Evolutionary conservation across 2,329 filamentous ascomycete species (phyloP).

Genomic region (Exophiala alcalophila): DNA sequence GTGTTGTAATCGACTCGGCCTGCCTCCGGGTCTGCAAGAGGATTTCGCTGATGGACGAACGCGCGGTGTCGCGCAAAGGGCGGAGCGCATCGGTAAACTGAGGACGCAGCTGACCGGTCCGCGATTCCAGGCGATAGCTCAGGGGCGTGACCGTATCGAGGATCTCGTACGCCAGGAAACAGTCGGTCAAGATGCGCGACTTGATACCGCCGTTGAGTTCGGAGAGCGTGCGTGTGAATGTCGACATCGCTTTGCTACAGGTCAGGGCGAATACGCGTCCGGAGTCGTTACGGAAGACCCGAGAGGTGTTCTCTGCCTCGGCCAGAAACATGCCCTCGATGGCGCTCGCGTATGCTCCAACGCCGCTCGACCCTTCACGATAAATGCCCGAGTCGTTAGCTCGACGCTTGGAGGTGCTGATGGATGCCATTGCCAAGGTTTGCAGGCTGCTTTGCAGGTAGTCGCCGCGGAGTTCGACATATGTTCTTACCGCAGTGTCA

Average conservation of each 20-base stretch:
- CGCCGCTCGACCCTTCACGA: constrained; percentile 82
- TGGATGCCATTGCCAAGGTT: constrained; percentile 81
- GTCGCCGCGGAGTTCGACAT: constrained; percentile 78
- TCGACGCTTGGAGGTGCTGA: constrained; percentile 76
- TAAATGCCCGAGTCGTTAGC: constrained; percentile 72
- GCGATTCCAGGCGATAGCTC: constrained; percentile 73
- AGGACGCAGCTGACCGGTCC: constrained; percentile 80
- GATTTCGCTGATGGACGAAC: constrained; percentile 76
- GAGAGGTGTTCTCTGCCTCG: constrained; percentile 87
- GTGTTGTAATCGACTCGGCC: constrained; percentile 60
- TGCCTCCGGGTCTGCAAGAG: constrained; percentile 77
- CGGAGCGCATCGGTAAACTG: constrained; percentile 81
- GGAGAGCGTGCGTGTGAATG: constrained; percentile 79
- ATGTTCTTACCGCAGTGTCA: constrained; percentile 74
- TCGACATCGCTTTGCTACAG: constrained; percentile 71
- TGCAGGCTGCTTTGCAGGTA: constrained; percentile 80
- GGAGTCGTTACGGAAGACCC: constrained; percentile 85
- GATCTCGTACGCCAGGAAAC: constrained; percentile 91
- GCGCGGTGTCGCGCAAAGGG: constrained; percentile 87
- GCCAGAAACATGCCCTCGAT: constrained; percentile 83
- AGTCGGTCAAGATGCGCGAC: constrained; percentile 80
- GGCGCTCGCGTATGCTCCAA: constrained; percentile 80
- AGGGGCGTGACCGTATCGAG: constrained; percentile 82
- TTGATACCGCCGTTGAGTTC: constrained; percentile 91
- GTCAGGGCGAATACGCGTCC: constrained; percentile 73